A percentile compares a stretch with the other conserved stretches of the same genome.
These are phyloP conservation scores for Aspergillus tubingensis DNA, from an alignment of 2,329 filamentous ascomycete species.

Conservation along the genomic window DNA sequence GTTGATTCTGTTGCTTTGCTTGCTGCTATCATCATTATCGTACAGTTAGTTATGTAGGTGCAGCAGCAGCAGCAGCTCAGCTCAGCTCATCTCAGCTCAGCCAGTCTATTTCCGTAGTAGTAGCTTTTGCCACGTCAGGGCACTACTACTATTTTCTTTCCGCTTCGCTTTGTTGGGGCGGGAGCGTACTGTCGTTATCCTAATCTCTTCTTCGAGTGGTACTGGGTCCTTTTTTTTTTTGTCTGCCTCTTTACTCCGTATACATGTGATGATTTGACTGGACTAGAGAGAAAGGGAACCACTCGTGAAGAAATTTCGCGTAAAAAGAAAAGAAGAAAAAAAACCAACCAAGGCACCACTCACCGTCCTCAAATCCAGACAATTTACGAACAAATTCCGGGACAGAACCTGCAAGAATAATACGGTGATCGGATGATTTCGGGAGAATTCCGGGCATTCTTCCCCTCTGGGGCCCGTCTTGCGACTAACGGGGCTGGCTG, in stretches of 20 bases:
- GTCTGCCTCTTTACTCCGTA: neutral
- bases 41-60: neutral
- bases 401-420: constrained; percentile 9
- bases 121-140: neutral
- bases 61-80: neutral
- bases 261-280: neutral
- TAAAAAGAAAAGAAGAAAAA: neutral
- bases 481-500: constrained; percentile 13
- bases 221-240: neutral
- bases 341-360: neutral
- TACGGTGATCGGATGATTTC: constrained; percentile 22
- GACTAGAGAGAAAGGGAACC: neutral
- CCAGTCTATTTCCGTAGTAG: neutral
- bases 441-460: constrained; percentile 21
- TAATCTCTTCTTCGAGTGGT: too few relatives aligned
- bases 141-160: neutral
- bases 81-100: neutral
- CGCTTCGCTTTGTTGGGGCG: neutral
- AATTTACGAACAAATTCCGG: neutral
- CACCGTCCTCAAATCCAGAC: neutral
- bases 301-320: neutral
- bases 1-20: neutral
- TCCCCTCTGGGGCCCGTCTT: constrained; percentile 13
- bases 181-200: neutral
- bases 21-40: neutral